Base-by-base conservation (phyloP, 805 yeast species). In the Kazachstania martiniae region DNA sequence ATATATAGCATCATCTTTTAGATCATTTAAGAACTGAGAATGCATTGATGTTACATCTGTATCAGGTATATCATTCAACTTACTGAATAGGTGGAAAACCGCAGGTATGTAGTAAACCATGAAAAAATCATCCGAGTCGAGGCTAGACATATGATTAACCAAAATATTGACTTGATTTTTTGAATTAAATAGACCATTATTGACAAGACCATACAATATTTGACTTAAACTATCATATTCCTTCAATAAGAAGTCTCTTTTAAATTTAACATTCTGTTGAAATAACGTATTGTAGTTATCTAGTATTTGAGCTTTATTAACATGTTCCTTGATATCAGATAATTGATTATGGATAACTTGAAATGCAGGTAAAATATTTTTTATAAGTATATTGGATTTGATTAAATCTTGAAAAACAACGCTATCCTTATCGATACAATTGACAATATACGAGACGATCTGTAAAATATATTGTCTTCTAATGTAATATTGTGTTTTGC, bases 391-490 rank as follows among this genome's bases (percentile, higher is more conserved):
- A 5, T 24, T 21, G 27, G 40, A 39, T 2, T 33, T 21, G 7
- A 41, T 18, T 15, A 54, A 27, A 12, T 38, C 32, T 13, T 36
- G 21, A 28, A 37, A 48, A 7, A 43, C 17, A 5, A 43, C 32
- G 26, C 41, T 40, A 8, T 39, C 37, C 5, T 40, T 7, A 12
- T 38, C 29, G 5, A 46, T 16, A 34, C 52, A 47, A 32, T 53
- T 53, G 5, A 58, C 43, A 12, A 61, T 52, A 40, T 59, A 73
- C 3, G 68, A 56, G 24, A 72, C 63, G 16, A 80, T 74, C 42
- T 80, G 83, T 26, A 89, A 55, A n/a, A 87, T 73, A 40, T 72
- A 79, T 44, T 74, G 79, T 32, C 78, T 67, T 44, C 96, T 68
- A 32, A 72, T 59, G 47, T 75, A 82, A 52, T 71, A 85, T 8